Conservation (phyloP, 208 protist genomes). For the Angomonas ambiguus region DNA sequence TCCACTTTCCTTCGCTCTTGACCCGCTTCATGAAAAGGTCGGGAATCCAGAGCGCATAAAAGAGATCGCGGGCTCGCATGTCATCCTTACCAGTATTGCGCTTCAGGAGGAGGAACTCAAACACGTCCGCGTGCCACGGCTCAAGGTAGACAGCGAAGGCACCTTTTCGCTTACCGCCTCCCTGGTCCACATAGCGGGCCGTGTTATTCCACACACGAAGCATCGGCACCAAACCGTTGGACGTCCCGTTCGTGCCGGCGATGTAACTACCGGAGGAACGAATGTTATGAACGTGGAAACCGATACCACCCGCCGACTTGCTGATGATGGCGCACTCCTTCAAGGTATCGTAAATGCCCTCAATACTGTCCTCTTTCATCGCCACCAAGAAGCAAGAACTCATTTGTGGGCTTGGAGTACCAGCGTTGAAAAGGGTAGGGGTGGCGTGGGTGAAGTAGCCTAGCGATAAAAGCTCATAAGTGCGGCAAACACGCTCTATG, state of each 20-base stretch:
- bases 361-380: constrained; percentile 99
- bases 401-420: constrained; percentile 95
- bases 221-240: constrained; percentile 99
- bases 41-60: constrained; percentile 98
- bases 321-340: constrained; percentile 98
- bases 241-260: constrained; percentile 95
- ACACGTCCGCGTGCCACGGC: constrained; percentile 99
- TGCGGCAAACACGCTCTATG: constrained; percentile 91
- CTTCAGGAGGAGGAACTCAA: constrained; percentile 97
- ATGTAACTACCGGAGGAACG: constrained; percentile 96
- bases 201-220: constrained; percentile 99
- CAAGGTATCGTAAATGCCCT: constrained; percentile 99
- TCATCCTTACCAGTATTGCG: constrained; percentile 99
- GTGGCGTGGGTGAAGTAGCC: constrained; percentile 97
- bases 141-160: constrained; percentile 99
- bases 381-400: constrained; percentile 97
- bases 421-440: constrained; percentile 99
- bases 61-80: constrained; percentile 96
- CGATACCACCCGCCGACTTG: constrained; percentile 98
- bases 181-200: constrained; percentile 98
- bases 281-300: constrained; percentile 97
- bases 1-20: constrained; percentile 93
- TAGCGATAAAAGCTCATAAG: constrained; percentile 95
- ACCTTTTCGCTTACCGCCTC: constrained; percentile 98
- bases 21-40: constrained; percentile 99